Conservation (phyloP, 192 early-diverging fungal species). For the Linnemannia elongata region DNA sequence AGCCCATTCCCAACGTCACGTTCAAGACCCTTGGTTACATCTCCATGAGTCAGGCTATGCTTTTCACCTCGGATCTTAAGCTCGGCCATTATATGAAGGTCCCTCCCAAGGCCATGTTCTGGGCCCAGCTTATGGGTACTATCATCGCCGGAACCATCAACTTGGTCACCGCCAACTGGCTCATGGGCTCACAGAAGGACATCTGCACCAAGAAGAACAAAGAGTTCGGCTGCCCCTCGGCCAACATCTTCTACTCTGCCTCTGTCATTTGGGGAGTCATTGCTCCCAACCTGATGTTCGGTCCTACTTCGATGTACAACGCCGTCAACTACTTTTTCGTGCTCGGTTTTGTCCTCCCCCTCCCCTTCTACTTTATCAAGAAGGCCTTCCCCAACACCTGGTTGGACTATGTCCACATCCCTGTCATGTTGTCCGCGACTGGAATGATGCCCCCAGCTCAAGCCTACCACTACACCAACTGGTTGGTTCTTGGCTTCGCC, state of each 20-base stretch:
- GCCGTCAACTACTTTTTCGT: conserved; percentile 57
- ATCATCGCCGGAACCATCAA: conserved; percentile 67
- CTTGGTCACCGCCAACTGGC: conserved; percentile 50
- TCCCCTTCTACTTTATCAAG: conserved; percentile 66
- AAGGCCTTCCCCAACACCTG: conserved; percentile 61
- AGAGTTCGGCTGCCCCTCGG: conserved; percentile 50
- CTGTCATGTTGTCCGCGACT: conserved; percentile 61
- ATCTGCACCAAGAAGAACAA: conserved; percentile 34
- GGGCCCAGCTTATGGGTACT: conserved; percentile 67
- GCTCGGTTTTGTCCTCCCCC: conserved; percentile 62
- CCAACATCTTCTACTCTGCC: conserved; percentile 68
- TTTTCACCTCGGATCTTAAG: conserved; percentile 79
- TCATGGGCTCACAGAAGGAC: conserved; percentile 44
- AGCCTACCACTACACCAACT: conserved; percentile 56
- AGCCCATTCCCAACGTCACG: conserved; percentile 58
- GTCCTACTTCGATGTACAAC: conserved; percentile 36
- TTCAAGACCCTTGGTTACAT: conserved; percentile 69
- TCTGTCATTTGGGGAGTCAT: conserved; percentile 82
- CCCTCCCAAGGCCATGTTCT: conserved; percentile 59
- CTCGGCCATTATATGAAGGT: conserved; percentile 51
- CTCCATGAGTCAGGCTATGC: conserved; percentile 78
- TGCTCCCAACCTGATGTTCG: conserved; percentile 72
- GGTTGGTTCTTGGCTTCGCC: conserved; percentile 60
- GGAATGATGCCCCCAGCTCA: conserved; percentile 68
- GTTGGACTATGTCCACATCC: conserved; percentile 66